A percentile compares a stretch with the other conserved stretches of the same genome.
Evolutionary conservation across 352 stramenopile genomes (phyloP).

Genomic region (Elongisporangium undulatum): DNA sequence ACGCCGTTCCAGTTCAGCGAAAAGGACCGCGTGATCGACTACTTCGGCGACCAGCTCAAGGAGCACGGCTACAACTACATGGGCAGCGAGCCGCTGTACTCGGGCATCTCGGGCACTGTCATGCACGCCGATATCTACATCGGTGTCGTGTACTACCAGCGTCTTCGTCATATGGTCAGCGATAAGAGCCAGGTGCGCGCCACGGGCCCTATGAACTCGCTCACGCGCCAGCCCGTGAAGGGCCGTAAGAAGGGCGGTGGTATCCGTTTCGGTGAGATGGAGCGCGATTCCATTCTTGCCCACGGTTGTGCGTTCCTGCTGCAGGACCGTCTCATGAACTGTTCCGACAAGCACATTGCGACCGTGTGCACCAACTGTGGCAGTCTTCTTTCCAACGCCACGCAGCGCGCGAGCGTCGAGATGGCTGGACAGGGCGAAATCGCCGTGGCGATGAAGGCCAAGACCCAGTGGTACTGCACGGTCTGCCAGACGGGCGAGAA

Average conservation of each 20-base stretch:
- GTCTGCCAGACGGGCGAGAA: conserved; percentile 86
- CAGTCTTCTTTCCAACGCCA: conserved; percentile 83
- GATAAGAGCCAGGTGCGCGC: conserved; percentile 99
- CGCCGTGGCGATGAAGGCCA: conserved; percentile 84
- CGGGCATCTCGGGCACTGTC: conserved; percentile 96
- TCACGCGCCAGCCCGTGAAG: conserved; percentile 99
- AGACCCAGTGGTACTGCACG: conserved; percentile 83
- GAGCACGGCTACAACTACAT: conserved; percentile 98
- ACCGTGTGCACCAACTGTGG: conserved; percentile 95
- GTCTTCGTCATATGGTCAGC: conserved; percentile 99
- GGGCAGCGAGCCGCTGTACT: conserved; percentile 99
- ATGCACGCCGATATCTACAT: conserved; percentile 99
- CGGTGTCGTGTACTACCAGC: conserved; percentile 99
- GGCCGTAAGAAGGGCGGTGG: conserved; percentile 98
- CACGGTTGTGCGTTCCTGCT: conserved; percentile 97
- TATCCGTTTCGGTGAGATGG: conserved; percentile 99
- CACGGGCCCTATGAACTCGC: conserved; percentile 96
- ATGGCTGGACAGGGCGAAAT: conserved; percentile 80
- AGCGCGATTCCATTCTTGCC: conserved; percentile 97
- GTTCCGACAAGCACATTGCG: conserved; percentile 98
- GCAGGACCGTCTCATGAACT: conserved; percentile 98
- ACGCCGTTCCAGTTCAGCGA: conserved; percentile 99
- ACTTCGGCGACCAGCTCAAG: conserved; percentile 98
- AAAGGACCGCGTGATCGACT: conserved; percentile 97
- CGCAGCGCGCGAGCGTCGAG: conserved; percentile 78